Evolutionary conservation across 176 grass and related monocot species (phyloP).

Genomic region (Poa pratensis): DNA sequence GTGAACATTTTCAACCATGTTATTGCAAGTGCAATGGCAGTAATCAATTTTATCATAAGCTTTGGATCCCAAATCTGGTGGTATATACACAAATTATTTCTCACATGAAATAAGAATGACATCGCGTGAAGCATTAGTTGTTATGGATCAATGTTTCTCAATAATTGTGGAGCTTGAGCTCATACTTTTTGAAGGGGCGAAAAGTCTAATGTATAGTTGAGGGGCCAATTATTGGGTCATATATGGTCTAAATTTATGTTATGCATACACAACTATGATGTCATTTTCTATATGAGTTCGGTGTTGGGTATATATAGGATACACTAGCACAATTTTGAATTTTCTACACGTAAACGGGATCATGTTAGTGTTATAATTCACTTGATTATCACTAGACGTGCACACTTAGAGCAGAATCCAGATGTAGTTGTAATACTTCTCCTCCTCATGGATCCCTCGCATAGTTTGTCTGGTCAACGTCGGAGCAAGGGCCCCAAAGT

Average conservation of each 20-base stretch:
- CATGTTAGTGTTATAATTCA: not conserved
- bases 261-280: too few relatives aligned
- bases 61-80: too few relatives aligned
- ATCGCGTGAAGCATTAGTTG: not conserved
- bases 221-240: too few relatives aligned
- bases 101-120: not conserved
- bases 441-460: not conserved
- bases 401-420: not conserved
- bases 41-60: not conserved
- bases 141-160: not conserved
- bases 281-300: too few relatives aligned
- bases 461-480: not conserved
- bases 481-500: not conserved
- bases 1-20: not conserved
- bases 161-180: not conserved
- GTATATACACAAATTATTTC: not conserved
- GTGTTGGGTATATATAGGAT: not conserved
- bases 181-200: not conserved
- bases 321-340: not conserved
- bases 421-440: not conserved
- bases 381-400: not conserved
- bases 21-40: not conserved
- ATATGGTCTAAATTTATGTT: too few relatives aligned
- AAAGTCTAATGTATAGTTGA: too few relatives aligned
- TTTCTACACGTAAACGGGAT: not conserved